Conservation (phyloP, 106 monocot species). For the Dendrobium chrysotoxum region DNA sequence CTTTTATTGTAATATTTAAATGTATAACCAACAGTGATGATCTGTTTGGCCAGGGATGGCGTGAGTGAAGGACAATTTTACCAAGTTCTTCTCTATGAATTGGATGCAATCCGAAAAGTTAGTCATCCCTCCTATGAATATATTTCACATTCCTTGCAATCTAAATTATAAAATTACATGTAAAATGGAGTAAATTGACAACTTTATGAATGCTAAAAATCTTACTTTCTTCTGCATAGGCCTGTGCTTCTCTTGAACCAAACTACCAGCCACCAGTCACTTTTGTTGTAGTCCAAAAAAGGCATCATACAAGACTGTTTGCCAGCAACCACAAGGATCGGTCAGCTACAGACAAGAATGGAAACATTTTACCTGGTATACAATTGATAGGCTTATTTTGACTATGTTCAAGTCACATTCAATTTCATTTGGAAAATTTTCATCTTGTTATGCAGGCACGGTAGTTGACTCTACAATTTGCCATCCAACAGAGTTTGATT, state of each 20-base stretch:
- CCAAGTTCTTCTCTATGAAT: conserved; percentile 81
- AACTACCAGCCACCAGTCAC: conserved; percentile 94
- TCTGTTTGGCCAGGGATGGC: conserved; percentile 60
- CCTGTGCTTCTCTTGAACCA: conserved; percentile 75
- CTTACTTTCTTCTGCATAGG: conserved; percentile 25
- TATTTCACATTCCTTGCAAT: neutral
- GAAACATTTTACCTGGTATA: conserved; percentile 87
- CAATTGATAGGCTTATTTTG: neutral
- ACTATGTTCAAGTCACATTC: neutral
- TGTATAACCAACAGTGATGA: neutral
- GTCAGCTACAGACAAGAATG: conserved; percentile 57
- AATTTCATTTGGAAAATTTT: neutral
- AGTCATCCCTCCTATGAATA: neutral
- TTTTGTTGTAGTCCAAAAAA: conserved; percentile 92
- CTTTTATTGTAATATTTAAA: neutral
- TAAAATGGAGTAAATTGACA: neutral
- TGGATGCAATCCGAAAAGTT: conserved; percentile 90
- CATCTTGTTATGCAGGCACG: conserved; percentile 47
- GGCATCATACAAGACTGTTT: conserved; percentile 88
- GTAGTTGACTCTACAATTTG: conserved; percentile 91
- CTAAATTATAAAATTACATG: neutral
- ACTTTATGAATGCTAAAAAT: neutral
- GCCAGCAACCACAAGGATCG: conserved; percentile 74
- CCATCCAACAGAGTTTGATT: conserved; percentile 90
- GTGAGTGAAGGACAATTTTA: conserved; percentile 97